Base-by-base conservation (phyloP, 352 stramenopile genomes). In the Pythium plurisporium region DNA sequence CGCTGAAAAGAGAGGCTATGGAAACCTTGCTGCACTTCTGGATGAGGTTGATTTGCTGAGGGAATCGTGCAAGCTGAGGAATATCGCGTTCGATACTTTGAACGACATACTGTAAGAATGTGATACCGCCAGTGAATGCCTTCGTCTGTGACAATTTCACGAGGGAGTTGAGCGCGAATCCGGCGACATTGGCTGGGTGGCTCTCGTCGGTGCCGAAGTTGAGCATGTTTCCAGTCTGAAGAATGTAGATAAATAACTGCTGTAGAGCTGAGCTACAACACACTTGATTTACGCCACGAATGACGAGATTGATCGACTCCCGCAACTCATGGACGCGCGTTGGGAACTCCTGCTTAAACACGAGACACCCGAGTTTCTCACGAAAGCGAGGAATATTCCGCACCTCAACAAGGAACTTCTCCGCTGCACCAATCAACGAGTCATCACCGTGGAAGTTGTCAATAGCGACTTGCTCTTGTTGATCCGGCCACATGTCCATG, bases 121-220 rank as follows among this genome's bases (percentile, higher is more conserved):
- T 92, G 40, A 85, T 85, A 6, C 81, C 79, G 10, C 84, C 84
- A 11, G 87, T 76, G 44, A 94, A 94, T 22, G 82, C 84, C 63
- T 92, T 94, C 1, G 84, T 94, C 65, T 94, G 84, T 12, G 84
- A 94, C 36, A 94, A 72, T 64, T 92, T 94, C 33, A 91, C 79
- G 40, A 94, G 64, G 11, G 84, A 94, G 15, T 69, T 71, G 19
- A 94, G 65, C 26, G 82, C 89, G 36, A 94, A 94, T 10, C 80
- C 82, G 19, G 73, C 73, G 3, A 87, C 73, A 17, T 57, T 67
- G 17, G 68, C 52, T 7, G 72, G 65, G 3, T 67, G 72, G 26
- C 71, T 60, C 27, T 65, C 65, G 36, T 88, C 77, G n/a, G 70
- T 64, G 44, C 84, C 84, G 51, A 89, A 88, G 55, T 94, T 84